Conservation (phyloP, 495 filamentous ascomycete species). For the Aspergillus carlsbadensis region DNA sequence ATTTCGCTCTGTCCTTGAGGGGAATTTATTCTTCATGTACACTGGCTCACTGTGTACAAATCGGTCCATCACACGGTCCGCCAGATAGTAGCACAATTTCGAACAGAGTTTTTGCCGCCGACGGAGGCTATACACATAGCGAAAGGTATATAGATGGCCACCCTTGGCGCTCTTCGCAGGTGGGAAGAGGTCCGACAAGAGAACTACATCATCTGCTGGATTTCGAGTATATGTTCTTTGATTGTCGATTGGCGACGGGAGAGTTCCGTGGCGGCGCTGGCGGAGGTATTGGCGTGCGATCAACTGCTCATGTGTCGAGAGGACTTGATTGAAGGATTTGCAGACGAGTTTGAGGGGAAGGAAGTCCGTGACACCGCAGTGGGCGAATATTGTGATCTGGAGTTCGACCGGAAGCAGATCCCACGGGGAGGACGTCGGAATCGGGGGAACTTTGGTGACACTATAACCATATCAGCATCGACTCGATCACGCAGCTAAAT, state of each 20-base stretch:
- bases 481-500: background rate
- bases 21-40: slow-evolving; percentile 34
- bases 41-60: slow-evolving; percentile 33
- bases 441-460: slow-evolving; percentile 17
- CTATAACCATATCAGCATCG: slow-evolving; percentile 17
- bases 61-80: slow-evolving; percentile 44
- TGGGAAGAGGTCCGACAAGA: slow-evolving; percentile 47
- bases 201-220: slow-evolving; percentile 45
- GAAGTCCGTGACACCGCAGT: slow-evolving; percentile 41
- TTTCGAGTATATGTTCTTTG: slow-evolving; percentile 44
- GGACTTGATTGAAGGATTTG: slow-evolving; percentile 36
- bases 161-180: slow-evolving; percentile 44
- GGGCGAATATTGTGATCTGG: slow-evolving; percentile 44
- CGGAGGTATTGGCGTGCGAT: slow-evolving; percentile 46
- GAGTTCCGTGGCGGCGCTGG: slow-evolving; percentile 45
- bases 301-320: slow-evolving; percentile 38
- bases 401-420: slow-evolving; percentile 43
- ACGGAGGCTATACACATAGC: slow-evolving; percentile 39
- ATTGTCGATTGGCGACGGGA: slow-evolving; percentile 41
- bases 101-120: slow-evolving; percentile 43
- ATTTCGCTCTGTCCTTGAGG: slow-evolving; percentile 32
- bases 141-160: slow-evolving; percentile 45
- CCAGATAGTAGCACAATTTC: slow-evolving; percentile 41
- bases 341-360: slow-evolving; percentile 41
- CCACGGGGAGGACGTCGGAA: slow-evolving; percentile 36